A percentile compares a stretch with the other conserved stretches of the same genome.
These are phyloP conservation scores for Ogataea angusta DNA, from an alignment of 805 yeast genomes.

Conservation along the genomic window DNA sequence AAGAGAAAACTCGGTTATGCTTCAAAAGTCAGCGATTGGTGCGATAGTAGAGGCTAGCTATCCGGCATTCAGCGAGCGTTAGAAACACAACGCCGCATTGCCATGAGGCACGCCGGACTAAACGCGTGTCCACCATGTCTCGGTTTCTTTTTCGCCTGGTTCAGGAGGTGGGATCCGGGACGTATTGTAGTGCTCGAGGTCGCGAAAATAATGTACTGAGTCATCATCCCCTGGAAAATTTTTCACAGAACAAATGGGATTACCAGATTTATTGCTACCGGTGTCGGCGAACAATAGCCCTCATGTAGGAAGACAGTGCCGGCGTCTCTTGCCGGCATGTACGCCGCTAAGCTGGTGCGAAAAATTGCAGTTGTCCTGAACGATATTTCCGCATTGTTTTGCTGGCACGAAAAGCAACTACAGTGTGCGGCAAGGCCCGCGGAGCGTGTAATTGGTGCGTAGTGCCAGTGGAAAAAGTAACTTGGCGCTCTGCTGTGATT, in stretches of 20 bases:
- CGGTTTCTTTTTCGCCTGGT: background rate
- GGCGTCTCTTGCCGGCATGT: constrained; percentile 4
- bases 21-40: background rate
- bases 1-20: background rate
- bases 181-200: constrained; percentile 18
- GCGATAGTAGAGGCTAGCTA: background rate
- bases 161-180: background rate
- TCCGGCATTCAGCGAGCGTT: background rate
- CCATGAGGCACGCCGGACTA: background rate
- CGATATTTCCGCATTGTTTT: constrained; percentile 9
- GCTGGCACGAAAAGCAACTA: constrained; percentile 6
- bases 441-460: background rate
- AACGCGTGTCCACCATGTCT: background rate
- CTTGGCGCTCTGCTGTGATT: constrained; percentile 8
- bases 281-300: background rate
- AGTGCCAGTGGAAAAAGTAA: background rate
- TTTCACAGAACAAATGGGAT: background rate
- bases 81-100: background rate
- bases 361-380: background rate
- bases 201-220: constrained; percentile 16
- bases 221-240: constrained; percentile 1
- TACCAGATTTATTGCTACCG: constrained; percentile 26
- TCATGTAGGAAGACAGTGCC: background rate
- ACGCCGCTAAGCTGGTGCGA: constrained; percentile 4
- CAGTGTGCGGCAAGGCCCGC: background rate